Conservation (phyloP, 2,329 filamentous ascomycete genomes). For the Xylogone sp. region DNA sequence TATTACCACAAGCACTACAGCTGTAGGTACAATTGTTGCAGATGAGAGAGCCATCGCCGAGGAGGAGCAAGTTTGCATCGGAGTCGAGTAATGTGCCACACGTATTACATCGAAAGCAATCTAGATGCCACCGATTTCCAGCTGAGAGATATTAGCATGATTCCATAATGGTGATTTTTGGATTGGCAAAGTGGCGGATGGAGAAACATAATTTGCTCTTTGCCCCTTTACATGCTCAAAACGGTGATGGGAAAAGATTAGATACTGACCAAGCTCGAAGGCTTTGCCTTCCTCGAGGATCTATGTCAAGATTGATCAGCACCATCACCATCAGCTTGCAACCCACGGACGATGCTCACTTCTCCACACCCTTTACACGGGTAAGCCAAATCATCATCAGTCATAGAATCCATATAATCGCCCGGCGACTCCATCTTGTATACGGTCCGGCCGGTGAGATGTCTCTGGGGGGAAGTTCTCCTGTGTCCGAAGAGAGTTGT, state of each 20-base stretch:
- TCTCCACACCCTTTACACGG: constrained; percentile 93
- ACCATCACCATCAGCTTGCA: constrained; percentile 17
- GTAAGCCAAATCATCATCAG: constrained; percentile 74
- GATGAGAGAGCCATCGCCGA: constrained; percentile 95
- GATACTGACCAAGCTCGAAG: constrained; percentile 80
- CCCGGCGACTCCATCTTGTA: constrained; percentile 49
- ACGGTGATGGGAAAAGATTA: background rate
- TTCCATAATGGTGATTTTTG: background rate
- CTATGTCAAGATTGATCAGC: constrained; percentile 40
- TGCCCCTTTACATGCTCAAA: background rate
- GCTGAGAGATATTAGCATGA: constrained; percentile 48
- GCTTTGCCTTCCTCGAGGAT: constrained; percentile 98
- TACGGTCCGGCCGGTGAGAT: constrained; percentile 3
- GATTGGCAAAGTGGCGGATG: background rate
- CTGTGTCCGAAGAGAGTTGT: constrained; percentile 13
- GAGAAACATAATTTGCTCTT: too few species aligned
- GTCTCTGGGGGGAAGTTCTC: constrained; percentile 5
- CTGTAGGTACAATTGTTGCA: constrained; percentile 99
- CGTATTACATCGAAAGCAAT: constrained; percentile 97
- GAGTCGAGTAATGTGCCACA: constrained; percentile 96
- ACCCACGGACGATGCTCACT: constrained; percentile 47
- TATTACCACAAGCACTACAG: constrained; percentile 93
- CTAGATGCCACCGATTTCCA: constrained; percentile 96
- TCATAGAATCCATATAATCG: constrained; percentile 49
- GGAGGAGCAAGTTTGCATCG: constrained; percentile 92